These are phyloP conservation scores for Sporothrix luriei DNA, from an alignment of 2,329 filamentous ascomycete species.

Conservation along the genomic window DNA sequence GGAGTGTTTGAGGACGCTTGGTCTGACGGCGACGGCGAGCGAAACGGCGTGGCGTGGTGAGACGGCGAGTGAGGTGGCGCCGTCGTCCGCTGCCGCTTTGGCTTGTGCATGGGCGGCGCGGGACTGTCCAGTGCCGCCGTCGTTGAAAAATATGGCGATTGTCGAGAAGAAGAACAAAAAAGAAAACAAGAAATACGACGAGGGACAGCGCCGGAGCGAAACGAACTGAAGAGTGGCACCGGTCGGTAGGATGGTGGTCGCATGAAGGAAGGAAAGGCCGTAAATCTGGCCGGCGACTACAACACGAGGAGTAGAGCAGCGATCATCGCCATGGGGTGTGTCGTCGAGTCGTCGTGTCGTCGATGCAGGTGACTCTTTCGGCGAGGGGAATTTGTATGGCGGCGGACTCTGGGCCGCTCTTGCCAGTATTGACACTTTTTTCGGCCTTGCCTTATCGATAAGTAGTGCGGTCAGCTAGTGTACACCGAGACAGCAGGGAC, in stretches of 20 bases:
- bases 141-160: not conserved
- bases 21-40: not conserved
- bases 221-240: not conserved
- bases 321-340: not conserved
- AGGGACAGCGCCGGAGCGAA: not conserved
- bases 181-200: not conserved
- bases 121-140: not conserved
- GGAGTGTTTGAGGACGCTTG: not conserved
- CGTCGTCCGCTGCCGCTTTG: slow-evolving; percentile 30
- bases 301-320: not conserved
- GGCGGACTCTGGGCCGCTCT: slow-evolving; percentile 13
- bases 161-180: not conserved
- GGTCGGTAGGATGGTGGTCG: not conserved
- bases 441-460: slow-evolving; percentile 14
- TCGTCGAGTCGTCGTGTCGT: not conserved
- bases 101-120: slow-evolving; percentile 18
- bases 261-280: slow-evolving; percentile 25
- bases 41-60: not conserved
- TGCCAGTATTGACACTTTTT: slow-evolving; percentile 20
- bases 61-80: slow-evolving; percentile 1
- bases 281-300: not conserved
- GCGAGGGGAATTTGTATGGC: not conserved
- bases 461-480: not conserved
- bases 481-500: no score
- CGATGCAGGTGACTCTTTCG: slow-evolving; percentile 28